Evolutionary conservation across 495 filamentous ascomycete genomes (phyloP), one percentile per base, ranked within the genome.

Genomic region (Podospora comata): DNA sequence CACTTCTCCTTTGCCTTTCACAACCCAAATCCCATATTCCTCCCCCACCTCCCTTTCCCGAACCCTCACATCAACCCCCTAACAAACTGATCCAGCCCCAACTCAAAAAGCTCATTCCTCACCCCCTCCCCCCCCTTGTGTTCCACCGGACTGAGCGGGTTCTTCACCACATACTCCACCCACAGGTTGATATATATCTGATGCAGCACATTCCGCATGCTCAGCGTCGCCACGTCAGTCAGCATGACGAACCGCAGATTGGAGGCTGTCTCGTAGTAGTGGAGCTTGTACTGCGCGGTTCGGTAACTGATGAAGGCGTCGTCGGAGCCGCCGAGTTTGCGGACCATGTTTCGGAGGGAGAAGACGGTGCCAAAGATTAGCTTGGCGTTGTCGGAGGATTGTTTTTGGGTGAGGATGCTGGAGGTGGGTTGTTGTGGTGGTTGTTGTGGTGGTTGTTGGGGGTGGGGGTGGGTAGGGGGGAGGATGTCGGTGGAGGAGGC

Each of bases 171-270:
- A 75, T 92, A 98, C 84, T 99, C 95, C 57, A 97, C 93, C 80
- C 92, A 97, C 27, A 97, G 86, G 79, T 95, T 98, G 75, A 97
- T 95, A 77, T 97, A 98, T 64, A 99, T 97, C 85, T 99, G 95
- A 78, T 99, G 93, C 75, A 99, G 84, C 9, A 94, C 94, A 68
- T 93, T 90, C 39, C 93, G 89, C 85, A 98, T 92, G 79, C 92
- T 97, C 67, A 90, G 89, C 67, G 90, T 91, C 77, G 90, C 91
- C 56, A 90, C 88, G 80, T 98, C 95, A 53, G 94, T 98, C 71
- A 98, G 82, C 91, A 99, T 93, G 72, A 98, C 93, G 69, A 98
- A 94, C 74, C 97, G 96, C 75, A 95, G 88, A 75, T 90, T 94
- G 64, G 93, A 97, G 0, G 92, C 92, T 16, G 95, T 97, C 84